Evolutionary conservation across 345 rosid genomes (phyloP), one percentile per base, ranked within the genome.

Genomic region (Moringa oleifera): DNA sequence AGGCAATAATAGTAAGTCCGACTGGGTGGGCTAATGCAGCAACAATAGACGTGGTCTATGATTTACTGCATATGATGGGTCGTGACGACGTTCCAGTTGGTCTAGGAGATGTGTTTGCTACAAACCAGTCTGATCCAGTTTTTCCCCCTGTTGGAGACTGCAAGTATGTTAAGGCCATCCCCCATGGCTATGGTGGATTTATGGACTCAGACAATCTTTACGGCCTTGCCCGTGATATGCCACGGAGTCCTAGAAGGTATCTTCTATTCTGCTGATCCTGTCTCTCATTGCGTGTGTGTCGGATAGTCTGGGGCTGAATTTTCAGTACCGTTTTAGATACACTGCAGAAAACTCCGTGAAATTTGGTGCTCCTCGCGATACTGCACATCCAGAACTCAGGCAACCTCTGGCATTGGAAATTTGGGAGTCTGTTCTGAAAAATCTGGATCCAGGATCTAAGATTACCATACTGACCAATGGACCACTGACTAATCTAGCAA

Each of bases 21-120:
- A 87, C 83, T 0, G 97, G 98, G 1, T 93, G 98, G 98, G 97
- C 98, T 41, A 90, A 86, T 71, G 90, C 97, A 46, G 98, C 98
- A 54, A 85, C 97, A 0, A 79, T 90, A 7, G 98, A 93, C 62
- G 76, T 82, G 19, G 69, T 93, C 37, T 93, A 93, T 52, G 98
- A 93, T 68, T 62, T 93, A 31, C 81, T 90, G 68, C 98, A 93
- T 69, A 93, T 93, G 98, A 93, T 93, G 98, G 97, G 98, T 28
- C 95, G 98, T 0, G 97, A 93, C 6, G 97, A 93, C 75, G 86
- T 93, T 66, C 96, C 83, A 0, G 87, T 93, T 15, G 98, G 94
- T 58, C 64, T 90, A 6, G 98, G 98, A 59, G 79, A 83, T n/a
- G 45, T 83, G 20, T 81, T 75, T 61, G 89, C 91, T 20, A 54